A percentile compares a stretch with the other conserved stretches of the same genome.
These are phyloP conservation scores for Verbascum thapsus DNA, from an alignment of 257 asterid genomes.

Conservation along the genomic window DNA sequence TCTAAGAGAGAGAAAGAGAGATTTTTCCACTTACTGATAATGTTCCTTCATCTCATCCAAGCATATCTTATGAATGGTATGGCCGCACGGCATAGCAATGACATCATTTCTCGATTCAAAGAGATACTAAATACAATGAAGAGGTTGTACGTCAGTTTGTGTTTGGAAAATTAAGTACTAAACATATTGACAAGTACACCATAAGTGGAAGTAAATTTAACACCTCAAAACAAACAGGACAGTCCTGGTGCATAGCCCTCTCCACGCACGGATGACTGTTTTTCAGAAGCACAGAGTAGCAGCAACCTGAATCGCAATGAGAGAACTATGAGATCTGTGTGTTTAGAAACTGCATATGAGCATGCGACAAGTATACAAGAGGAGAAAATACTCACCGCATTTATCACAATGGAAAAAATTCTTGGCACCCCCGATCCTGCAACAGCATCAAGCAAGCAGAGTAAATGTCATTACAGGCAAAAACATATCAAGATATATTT, in stretches of 20 bases:
- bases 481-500: constrained; percentile 1
- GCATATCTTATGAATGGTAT: constrained; percentile 86
- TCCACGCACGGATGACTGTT: constrained; percentile 77
- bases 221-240: constrained; percentile 94
- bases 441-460: constrained; percentile 16
- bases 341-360: constrained; percentile 16
- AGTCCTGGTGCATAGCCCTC: constrained; percentile 95
- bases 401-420: constrained; percentile 71
- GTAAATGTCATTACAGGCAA: constrained; percentile 1
- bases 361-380: not conserved
- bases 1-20: not conserved
- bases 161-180: not conserved
- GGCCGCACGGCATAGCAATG: constrained; percentile 75
- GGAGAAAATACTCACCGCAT: constrained; percentile 52
- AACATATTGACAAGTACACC: not conserved
- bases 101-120: constrained; percentile 79
- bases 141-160: constrained; percentile 13
- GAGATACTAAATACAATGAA: constrained; percentile 51
- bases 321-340: not conserved
- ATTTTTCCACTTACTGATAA: constrained; percentile 50
- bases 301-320: too few relatives aligned
- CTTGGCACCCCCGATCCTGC: constrained; percentile 70
- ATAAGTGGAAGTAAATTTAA: not conserved
- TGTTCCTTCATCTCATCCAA: constrained; percentile 85
- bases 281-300: constrained; percentile 44